Base-by-base conservation (phyloP, 179 eudicot species). In the Nepenthes alata region DNA sequence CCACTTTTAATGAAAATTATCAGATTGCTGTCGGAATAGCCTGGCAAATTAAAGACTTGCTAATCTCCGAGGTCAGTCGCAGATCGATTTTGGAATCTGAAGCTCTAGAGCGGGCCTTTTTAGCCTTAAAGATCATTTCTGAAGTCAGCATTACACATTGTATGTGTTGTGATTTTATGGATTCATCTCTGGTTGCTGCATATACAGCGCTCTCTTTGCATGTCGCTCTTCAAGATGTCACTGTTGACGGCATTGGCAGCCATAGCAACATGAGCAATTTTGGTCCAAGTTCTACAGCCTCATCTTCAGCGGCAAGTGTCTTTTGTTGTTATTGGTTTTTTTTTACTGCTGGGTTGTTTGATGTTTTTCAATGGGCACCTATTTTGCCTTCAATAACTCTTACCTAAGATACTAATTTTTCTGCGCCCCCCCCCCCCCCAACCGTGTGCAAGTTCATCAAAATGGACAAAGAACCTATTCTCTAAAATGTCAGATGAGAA, bases 31-130 rank as follows among this genome's bases (percentile, higher is more conserved):
- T 55, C 57, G 96, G 95, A 67, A 64, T 86, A 69, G 84, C 91
- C 52, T 93, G 96, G 98, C 98, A 93, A 68, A 68, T 89, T 55
- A 89, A 82, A 78, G 97, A 93, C 71, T 66, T 93, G 57, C 85
- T 87, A 69, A 62, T 76, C 35, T 74, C 75, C 70, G 90, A 87
- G 55, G 58, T 57, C 59, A 68, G 87, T 59, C 67, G 81, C 56
- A 75, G 70, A 74, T 83, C 90, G 37, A 58, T 89, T 38, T 66
- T 87, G 61, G 67, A 73, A 61, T 85, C 88, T 69, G 69, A 64
- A 68, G 50, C 53, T 74, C 64, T 87, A 49, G 79, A 76, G 65
- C 25, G 15, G 58, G 77, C 75, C 13, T 67, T 81, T 58, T 58
- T 37, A 61, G 72, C 95, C 55, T 74, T 93, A 44, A 87, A 78